Base-by-base conservation (phyloP, 768 basidiomycete species). In the Mycena maculata region DNA sequence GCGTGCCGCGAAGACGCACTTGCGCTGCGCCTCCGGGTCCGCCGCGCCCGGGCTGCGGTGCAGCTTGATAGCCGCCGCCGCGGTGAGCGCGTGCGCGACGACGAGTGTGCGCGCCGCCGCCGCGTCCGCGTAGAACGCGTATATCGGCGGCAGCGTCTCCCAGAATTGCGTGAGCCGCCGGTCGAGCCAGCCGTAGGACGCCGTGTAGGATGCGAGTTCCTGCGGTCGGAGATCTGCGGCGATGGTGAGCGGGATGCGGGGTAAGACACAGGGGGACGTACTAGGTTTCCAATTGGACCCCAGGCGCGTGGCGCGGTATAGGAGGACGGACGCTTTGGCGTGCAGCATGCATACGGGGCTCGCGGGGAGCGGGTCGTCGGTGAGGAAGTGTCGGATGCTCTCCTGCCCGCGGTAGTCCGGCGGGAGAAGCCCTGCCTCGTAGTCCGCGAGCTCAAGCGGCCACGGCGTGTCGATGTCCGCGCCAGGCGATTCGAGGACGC, bases 381-480 rank as follows among this genome's bases (percentile, higher is more conserved):
- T 52, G 22, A 68, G 23, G 3, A 68, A 47, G 11, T 53, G 60
- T 8, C 55, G 28, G n/a, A 68, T 53, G 8, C 22, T 68, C 22
- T 50, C 54, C 47, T 62, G 54, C 10, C 66, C 66, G 3, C 38
- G 41, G 31, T 68, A 68, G 16, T 25, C 47, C 1, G 28, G 30
- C 13, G 33, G 47, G 1, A 68, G 28, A 9, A 25, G 39, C 15
- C 66, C 60, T 3, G 16, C 53, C 31, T 62, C 42, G 36, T 68
- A 68, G 23, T 63, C 67, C 6, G 38, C 41, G 5, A 63, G 22
- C 36, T 60, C 68, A 8, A 45, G 25, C 44, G 72, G 72, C 72
- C 73, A 74, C 25, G 73, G 73, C 15, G 67, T 63, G 49, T 74
- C 73, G 56, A 73, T 72, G 3, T 52, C 67, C 2, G 28, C 13